A percentile compares a stretch with the other conserved stretches of the same genome.
These are phyloP conservation scores for Dillenia suffruticosa DNA, from an alignment of 164 flowering plant genomes.

Conservation along the genomic window DNA sequence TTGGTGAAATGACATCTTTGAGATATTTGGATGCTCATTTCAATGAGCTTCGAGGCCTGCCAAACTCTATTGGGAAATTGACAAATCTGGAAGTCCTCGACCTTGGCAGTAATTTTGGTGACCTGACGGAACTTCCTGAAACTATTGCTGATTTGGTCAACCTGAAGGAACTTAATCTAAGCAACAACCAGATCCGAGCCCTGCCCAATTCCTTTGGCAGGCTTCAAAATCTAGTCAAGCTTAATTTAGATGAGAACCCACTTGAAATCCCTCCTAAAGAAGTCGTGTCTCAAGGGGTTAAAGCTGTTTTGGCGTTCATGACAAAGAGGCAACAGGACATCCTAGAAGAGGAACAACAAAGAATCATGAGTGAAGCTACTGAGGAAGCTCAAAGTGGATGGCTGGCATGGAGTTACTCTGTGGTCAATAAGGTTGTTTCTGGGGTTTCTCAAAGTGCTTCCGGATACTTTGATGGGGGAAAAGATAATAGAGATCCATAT, in stretches of 20 bases:
- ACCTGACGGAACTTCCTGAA: constrained; percentile 75
- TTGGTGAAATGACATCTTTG: constrained; percentile 82
- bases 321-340: constrained; percentile 72
- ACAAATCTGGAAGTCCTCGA: constrained; percentile 68
- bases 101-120: constrained; percentile 80
- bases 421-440: constrained; percentile 47
- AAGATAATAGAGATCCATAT: too few species aligned
- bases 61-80: constrained; percentile 63
- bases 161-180: constrained; percentile 82
- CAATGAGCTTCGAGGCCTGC: constrained; percentile 85
- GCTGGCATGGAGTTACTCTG: constrained; percentile 75
- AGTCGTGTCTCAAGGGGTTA: constrained; percentile 64
- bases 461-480: too few species aligned
- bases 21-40: constrained; percentile 74
- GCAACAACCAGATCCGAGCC: constrained; percentile 85
- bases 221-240: constrained; percentile 64
- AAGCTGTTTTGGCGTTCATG: constrained; percentile 78
- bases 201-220: constrained; percentile 83
- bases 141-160: constrained; percentile 73
- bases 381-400: constrained; percentile 46
- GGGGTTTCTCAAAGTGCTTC: constrained; percentile 17
- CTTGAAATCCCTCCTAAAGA: constrained; percentile 67
- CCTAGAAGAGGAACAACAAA: constrained; percentile 63
- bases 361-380: constrained; percentile 29
- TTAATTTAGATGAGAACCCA: constrained; percentile 85